Evolutionary conservation across 108 stramenopile genomes (phyloP), one percentile per base, ranked within the genome.

Genomic region (Skeletonema potamos): DNA sequence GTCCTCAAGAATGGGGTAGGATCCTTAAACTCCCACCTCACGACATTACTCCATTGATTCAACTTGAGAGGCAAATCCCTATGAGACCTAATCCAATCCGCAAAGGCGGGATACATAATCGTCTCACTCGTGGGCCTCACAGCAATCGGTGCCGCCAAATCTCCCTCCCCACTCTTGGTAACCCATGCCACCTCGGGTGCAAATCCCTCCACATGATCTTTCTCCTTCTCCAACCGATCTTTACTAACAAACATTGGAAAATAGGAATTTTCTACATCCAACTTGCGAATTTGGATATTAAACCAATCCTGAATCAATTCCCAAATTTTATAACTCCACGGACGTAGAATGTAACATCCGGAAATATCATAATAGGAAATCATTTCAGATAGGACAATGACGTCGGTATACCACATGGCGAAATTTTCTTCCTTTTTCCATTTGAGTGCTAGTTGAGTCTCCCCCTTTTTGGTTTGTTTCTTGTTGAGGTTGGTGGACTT

Each of bases 1-100:
- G 95, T 92, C 54, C 99, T 83, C 30, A 99, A 82, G 62, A 99
- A 99, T 1, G 99, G 99, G 15, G 98, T 99, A 18, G 99, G 97
- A 77, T 98, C 82, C 82, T 99, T 99, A 77, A 99, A 98, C 77
- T 99, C 99, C 99, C 99, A 99, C 58, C 99, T 85, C 6, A 99
- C 98, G 22, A 99, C 99, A 69, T 98, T 99, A 62, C 91, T 89
- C 99, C 99, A 99, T 81, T 99, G 99, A 80, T 99, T 99, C 58
- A 99, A 79, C 72, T 95, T 96, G 65, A 99, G 88, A 3, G 99
- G 99, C 68, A 99, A 86, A 82, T 99, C 99, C 9, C 93, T 69
- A 77, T 94, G 93, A 39, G 80, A 84, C 27, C 87, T 83, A 68
- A 97, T 96, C 99, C 99, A 99, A 74, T 97, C 94, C 8, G 96